Conservation (phyloP, 495 filamentous ascomycete genomes). For the Extremus antarcticus region DNA sequence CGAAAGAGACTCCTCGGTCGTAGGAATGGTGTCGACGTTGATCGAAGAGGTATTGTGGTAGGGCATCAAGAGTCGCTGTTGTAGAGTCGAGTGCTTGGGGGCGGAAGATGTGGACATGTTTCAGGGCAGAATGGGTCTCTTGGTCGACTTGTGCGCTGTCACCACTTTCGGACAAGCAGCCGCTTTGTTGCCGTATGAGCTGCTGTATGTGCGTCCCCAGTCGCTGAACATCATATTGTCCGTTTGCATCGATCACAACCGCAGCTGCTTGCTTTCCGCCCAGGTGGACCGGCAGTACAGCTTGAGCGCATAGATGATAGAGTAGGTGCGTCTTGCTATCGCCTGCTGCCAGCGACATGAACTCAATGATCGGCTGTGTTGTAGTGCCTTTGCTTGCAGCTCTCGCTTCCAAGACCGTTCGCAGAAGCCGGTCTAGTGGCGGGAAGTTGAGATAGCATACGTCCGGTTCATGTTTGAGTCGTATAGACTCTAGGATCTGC, state of each 20-base stretch:
- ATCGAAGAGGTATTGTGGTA: constrained; percentile 45
- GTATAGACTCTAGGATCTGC: constrained; percentile 6
- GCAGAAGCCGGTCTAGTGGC: constrained; percentile 39
- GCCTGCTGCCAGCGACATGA: constrained; percentile 43
- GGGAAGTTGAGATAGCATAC: constrained; percentile 32
- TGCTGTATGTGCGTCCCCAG: constrained; percentile 35
- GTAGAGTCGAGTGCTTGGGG: constrained; percentile 43
- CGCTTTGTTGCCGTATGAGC: not conserved
- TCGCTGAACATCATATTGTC: constrained; percentile 51
- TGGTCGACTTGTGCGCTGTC: not conserved
- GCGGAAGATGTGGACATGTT: constrained; percentile 43
- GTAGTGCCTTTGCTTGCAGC: constrained; percentile 22
- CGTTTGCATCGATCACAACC: constrained; percentile 59
- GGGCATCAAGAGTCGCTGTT: constrained; percentile 38
- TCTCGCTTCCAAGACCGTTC: not conserved
- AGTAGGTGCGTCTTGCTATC: constrained; percentile 58
- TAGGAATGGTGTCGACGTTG: constrained; percentile 37
- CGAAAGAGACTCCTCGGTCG: constrained; percentile 36
- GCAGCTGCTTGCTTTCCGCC: constrained; percentile 48
- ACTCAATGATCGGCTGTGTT: constrained; percentile 44
- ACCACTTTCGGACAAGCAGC: not conserved
- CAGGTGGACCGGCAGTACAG: constrained; percentile 42
- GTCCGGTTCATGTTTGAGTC: constrained; percentile 31
- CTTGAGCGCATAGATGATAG: constrained; percentile 52
- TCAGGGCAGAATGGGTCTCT: constrained; percentile 23